Percentiles rank a stretch among this genome's conserved stretches.
These are phyloP conservation scores for Dioscorea cayenensis DNA, from an alignment of 116 monocot species.

Conservation along the genomic window DNA sequence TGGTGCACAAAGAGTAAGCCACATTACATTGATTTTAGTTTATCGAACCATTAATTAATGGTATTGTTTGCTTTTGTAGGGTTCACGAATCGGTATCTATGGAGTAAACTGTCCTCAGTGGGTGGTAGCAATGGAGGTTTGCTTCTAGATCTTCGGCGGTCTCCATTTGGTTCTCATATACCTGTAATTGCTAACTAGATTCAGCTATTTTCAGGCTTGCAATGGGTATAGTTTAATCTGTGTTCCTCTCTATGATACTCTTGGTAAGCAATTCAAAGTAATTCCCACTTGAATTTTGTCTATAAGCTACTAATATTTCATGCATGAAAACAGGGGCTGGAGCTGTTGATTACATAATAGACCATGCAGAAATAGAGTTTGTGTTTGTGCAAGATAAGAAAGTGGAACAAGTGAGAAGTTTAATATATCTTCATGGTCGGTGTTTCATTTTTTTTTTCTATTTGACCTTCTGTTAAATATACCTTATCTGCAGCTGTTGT, in stretches of 20 bases:
- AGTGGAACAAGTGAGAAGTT: constrained; percentile 55
- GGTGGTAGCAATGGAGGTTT: constrained; percentile 83
- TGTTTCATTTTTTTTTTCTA: not conserved
- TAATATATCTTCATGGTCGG: not conserved
- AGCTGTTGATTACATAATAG: constrained; percentile 78
- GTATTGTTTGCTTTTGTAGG: constrained; percentile 24
- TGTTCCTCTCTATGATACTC: constrained; percentile 91
- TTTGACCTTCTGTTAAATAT: not conserved
- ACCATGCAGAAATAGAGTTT: constrained; percentile 80
- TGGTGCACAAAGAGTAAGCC: constrained; percentile 62
- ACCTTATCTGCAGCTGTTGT: constrained; percentile 36
- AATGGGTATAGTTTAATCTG: constrained; percentile 85
- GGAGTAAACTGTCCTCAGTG: constrained; percentile 93
- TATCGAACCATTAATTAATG: not conserved
- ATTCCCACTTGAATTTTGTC: not conserved
- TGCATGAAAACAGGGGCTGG: constrained; percentile 36
- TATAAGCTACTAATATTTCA: too few relatives aligned
- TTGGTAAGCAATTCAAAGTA: constrained; percentile 35
- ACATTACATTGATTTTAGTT: not conserved
- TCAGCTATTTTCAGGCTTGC: constrained; percentile 61
- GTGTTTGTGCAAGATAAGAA: constrained; percentile 89
- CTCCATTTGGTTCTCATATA: not conserved
- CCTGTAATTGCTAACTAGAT: not conserved
- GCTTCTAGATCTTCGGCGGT: not conserved
- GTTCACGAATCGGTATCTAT: constrained; percentile 77